Conservation (phyloP, 2,329 filamentous ascomycete species). For the Metarhizium humberi region DNA sequence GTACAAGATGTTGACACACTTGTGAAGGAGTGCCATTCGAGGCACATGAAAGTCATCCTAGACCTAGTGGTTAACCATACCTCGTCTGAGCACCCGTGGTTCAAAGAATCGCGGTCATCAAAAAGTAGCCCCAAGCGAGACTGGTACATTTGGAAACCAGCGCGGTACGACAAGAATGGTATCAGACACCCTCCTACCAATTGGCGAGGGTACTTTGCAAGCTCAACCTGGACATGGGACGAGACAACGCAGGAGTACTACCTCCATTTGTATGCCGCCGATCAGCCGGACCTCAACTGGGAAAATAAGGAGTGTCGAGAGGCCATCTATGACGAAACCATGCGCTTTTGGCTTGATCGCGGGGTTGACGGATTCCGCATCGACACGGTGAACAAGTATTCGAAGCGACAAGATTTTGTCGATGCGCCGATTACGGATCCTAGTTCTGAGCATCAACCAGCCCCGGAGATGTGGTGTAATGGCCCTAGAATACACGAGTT, state of each 20-base stretch:
- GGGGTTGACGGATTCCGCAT: conserved; percentile 58
- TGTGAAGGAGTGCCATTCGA: conserved; percentile 47
- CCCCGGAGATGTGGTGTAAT: conserved; percentile 44
- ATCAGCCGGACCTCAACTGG: conserved; percentile 74
- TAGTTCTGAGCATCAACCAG: conserved; percentile 29
- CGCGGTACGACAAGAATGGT: conserved; percentile 43
- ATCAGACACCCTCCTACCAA: conserved; percentile 51
- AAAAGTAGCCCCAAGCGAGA: conserved; percentile 44
- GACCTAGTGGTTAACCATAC: conserved; percentile 71
- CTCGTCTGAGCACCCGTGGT: conserved; percentile 45
- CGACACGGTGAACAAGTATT: conserved; percentile 60
- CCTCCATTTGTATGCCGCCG: conserved; percentile 53
- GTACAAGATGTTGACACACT: conserved; percentile 54
- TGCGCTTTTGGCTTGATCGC: conserved; percentile 65
- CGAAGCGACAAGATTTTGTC: conserved; percentile 47
- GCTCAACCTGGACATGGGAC: conserved; percentile 44
- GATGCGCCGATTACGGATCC: conserved; percentile 38
- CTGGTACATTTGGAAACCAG: conserved; percentile 58
- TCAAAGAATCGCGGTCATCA: conserved; percentile 42
- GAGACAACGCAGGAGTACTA: conserved; percentile 43
- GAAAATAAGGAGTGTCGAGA: conserved; percentile 55
- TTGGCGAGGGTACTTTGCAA: conserved; percentile 37
- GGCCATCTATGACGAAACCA: conserved; percentile 56
- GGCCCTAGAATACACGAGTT: conserved; percentile 56
- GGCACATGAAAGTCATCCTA: conserved; percentile 58